Conservation (phyloP, 305 asterid genomes). For the Euphrasia arctica region DNA sequence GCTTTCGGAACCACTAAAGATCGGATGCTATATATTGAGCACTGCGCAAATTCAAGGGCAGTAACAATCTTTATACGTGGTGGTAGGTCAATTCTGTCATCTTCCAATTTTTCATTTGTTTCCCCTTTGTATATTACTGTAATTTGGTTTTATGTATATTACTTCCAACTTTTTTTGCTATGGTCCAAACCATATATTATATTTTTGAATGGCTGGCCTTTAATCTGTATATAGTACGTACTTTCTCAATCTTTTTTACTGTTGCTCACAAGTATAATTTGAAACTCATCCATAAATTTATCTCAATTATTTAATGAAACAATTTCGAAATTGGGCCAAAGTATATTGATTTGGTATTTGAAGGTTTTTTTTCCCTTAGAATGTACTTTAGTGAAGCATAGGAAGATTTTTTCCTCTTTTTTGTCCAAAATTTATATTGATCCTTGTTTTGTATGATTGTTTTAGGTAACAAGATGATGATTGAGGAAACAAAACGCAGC, state of each 20-base stretch:
- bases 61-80: conserved; percentile 97
- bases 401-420: background rate
- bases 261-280: background rate
- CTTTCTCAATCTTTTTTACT: background rate
- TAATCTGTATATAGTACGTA: background rate
- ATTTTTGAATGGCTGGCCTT: background rate
- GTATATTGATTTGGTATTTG: background rate
- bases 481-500: conserved; percentile 86
- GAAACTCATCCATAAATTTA: background rate
- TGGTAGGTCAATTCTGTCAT: conserved; percentile 48
- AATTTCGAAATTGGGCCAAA: background rate
- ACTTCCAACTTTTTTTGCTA: background rate
- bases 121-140: background rate
- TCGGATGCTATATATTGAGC: conserved; percentile 95
- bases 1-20: conserved; percentile 95
- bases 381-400: background rate
- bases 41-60: conserved; percentile 96
- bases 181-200: background rate
- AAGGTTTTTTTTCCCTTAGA: background rate
- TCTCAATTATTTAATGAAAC: background rate
- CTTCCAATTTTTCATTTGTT: conserved; percentile 10
- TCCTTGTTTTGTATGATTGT: conserved; percentile 29
- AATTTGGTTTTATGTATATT: background rate
- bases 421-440: background rate
- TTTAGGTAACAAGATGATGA: conserved; percentile 82